These are phyloP conservation scores for Trametes pubescens DNA, from an alignment of 1,284 basidiomycete genomes.

Conservation along the genomic window DNA sequence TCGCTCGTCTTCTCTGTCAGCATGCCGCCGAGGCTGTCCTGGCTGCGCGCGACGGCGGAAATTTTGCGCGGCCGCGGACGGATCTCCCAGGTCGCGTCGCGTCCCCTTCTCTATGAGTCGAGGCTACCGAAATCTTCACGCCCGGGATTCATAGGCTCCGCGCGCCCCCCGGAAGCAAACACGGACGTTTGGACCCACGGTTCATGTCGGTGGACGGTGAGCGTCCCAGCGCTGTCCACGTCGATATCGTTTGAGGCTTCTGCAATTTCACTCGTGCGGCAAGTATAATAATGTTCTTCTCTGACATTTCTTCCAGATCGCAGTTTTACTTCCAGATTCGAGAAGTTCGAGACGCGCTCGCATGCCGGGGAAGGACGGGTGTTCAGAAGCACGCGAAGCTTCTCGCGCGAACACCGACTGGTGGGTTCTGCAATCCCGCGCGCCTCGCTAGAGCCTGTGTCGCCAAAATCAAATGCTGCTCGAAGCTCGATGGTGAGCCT, in stretches of 20 bases:
- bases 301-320: background rate
- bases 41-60: background rate
- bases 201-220: background rate
- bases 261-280: no score
- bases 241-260: no score
- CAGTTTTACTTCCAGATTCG: background rate
- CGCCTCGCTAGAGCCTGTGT: background rate
- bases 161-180: background rate
- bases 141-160: background rate
- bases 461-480: background rate
- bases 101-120: background rate
- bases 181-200: background rate
- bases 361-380: background rate
- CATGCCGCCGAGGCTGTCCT: background rate
- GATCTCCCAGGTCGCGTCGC: background rate
- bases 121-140: background rate
- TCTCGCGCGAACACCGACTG: background rate
- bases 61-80: background rate
- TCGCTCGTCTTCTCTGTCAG: background rate
- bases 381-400: background rate
- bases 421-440: background rate
- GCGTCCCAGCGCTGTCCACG: no score
- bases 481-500: background rate
- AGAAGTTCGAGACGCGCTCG: no score
- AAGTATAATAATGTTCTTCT: no score